Evolutionary conservation across 176 grass and related monocot genomes (phyloP).

Genomic region (Elymus sibiricus): DNA sequence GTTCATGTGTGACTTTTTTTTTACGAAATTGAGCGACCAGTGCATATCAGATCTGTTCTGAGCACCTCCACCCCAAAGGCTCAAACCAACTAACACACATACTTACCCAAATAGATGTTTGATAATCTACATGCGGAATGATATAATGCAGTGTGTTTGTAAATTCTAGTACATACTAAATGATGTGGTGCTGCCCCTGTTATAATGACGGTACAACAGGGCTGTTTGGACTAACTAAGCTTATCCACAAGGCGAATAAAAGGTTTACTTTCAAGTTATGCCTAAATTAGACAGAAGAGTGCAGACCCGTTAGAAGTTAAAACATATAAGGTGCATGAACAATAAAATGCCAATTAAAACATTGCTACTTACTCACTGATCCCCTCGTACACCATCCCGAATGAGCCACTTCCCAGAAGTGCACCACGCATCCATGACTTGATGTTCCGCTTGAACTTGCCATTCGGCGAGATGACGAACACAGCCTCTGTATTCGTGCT

Average conservation of each 20-base stretch:
- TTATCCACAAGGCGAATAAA: background rate
- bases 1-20: background rate
- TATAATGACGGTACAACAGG: background rate
- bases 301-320: background rate
- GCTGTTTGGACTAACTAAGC: constrained; percentile 1
- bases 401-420: constrained; percentile 85
- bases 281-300: background rate
- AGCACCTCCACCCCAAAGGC: background rate
- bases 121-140: background rate
- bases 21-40: background rate
- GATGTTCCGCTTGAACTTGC: constrained; percentile 71
- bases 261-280: background rate
- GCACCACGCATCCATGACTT: constrained; percentile 75
- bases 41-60: background rate
- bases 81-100: background rate
- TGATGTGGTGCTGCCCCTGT: background rate
- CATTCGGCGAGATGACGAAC: constrained; percentile 85
- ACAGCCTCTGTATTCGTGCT: constrained; percentile 82
- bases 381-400: constrained; percentile 84
- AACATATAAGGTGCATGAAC: background rate
- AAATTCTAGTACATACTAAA: background rate
- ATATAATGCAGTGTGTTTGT: background rate
- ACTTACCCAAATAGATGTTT: background rate
- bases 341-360: constrained; percentile 10
- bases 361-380: constrained; percentile 91